Base-by-base conservation (phyloP, 176 grass and related monocot species). In the Melocanna baccifera region DNA sequence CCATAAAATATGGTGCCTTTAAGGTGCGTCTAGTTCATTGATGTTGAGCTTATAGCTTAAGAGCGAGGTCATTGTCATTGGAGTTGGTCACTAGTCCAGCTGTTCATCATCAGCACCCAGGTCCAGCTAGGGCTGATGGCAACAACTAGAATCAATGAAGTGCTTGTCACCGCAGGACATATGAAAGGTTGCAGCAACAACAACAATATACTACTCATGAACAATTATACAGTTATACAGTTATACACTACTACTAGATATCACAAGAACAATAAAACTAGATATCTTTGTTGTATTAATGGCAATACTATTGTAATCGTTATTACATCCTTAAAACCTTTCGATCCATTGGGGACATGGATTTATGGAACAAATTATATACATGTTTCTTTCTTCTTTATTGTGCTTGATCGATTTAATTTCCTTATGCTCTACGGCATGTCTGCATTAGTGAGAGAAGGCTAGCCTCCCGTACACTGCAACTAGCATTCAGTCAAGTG, bases 11-110 rank as follows among this genome's bases (percentile, higher is more conserved):
- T 67, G 46, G 50, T 25, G 57, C 58, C 76, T 80, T 81, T 69
- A 89, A 84, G 70, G 55, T 74, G 81, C 58, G 42, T 53, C 32
- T 25, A 76, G 53, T 55, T 86, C 79, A 72, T 58, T 86, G 73
- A 86, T 82, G 78, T 30, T 72, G 71, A 58, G 12, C 41, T 66
- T 73, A 66, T n/a, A 20, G 23, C 37, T 73, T 19, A 82, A 71
- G 29, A 81, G 55, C 61, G 37, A 87, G 48, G 59, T 86, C 84
- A 51, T 25, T 86, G 56, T 79, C 73, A 6, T 34, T 18, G 65
- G 23, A 86, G 73, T 71, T 72, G 84, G 84, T 78, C 26, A 83
- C 62, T 59, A 66, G 66, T 83, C 79, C 37, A 79, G 67, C 28
- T 74, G 48, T 83, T 65, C 7, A 80, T 89, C 59, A 28, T n/a